phyloP scores from a whole-genome alignment of 2,329 filamentous ascomycete species.

The Epichloe scottii region DNA sequence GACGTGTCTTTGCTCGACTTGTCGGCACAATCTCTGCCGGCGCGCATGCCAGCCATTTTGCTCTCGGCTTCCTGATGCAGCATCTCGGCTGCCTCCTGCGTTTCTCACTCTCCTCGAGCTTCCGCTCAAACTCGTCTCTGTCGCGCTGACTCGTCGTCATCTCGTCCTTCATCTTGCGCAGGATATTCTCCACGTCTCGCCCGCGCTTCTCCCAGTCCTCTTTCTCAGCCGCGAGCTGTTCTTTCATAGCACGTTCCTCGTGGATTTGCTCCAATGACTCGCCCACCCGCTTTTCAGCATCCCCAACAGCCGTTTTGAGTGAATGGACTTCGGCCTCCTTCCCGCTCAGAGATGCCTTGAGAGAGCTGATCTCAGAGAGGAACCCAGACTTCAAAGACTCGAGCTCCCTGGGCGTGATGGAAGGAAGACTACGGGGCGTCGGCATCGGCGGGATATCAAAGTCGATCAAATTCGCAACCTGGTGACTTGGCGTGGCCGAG shows the following conservation, averaged over 20 bases:
- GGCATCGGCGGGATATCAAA: slow-evolving; percentile 84
- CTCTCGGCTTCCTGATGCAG: slow-evolving; percentile 65
- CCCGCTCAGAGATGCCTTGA: slow-evolving; percentile 81
- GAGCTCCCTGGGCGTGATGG: slow-evolving; percentile 80
- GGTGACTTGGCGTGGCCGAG: slow-evolving; percentile 34
- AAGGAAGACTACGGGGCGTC: slow-evolving; percentile 82
- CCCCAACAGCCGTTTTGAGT: slow-evolving; percentile 73
- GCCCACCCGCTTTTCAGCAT: slow-evolving; percentile 85
- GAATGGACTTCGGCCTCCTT: slow-evolving; percentile 86
- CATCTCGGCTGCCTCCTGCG: slow-evolving; percentile 61
- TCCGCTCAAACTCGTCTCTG: slow-evolving; percentile 62
- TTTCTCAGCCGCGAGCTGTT: slow-evolving; percentile 62
- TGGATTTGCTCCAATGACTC: slow-evolving; percentile 73
- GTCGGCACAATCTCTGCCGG: slow-evolving; percentile 36
- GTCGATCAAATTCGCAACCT: slow-evolving; percentile 56
- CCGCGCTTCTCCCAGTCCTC: slow-evolving; percentile 75
- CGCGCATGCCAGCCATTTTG: slow-evolving; percentile 62
- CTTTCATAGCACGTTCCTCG: slow-evolving; percentile 59
- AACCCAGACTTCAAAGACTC: slow-evolving; percentile 87
- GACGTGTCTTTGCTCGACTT: slow-evolving; percentile 13
- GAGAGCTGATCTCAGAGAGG: slow-evolving; percentile 84
- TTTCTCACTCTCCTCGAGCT: slow-evolving; percentile 66
- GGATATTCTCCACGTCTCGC: slow-evolving; percentile 71
- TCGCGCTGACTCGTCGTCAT: slow-evolving; percentile 69
- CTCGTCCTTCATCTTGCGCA: slow-evolving; percentile 71